Evolutionary conservation across 2,329 filamentous ascomycete species (phyloP).

Genomic region (Endocalyx cinctus): DNA sequence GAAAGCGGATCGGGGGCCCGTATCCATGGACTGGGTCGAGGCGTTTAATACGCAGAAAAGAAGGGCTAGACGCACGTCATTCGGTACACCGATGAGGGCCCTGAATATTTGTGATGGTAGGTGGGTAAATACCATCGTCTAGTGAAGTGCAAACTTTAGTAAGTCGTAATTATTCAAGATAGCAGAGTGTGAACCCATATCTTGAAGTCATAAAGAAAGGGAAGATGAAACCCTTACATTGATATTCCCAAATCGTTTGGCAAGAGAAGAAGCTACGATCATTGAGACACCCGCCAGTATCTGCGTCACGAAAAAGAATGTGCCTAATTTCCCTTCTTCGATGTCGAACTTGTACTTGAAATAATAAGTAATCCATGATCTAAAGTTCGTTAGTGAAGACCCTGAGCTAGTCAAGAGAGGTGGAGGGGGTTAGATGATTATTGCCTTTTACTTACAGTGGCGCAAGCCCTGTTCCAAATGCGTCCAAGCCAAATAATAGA

Average conservation of each 20-base stretch:
- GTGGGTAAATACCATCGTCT: slow-evolving; percentile 74
- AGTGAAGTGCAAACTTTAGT: slow-evolving; percentile 4
- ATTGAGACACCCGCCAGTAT: slow-evolving; percentile 48
- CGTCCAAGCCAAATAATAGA: slow-evolving; percentile 38
- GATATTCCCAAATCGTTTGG: slow-evolving; percentile 56
- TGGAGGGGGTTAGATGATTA: too few relatives aligned
- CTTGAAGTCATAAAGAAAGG: slow-evolving; percentile 25
- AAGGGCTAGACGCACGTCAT: slow-evolving; percentile 48
- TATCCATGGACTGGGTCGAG: slow-evolving; percentile 64
- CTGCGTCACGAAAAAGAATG: slow-evolving; percentile 50
- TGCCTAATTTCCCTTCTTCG: slow-evolving; percentile 45
- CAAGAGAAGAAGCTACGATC: slow-evolving; percentile 49
- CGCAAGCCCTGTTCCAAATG: slow-evolving; percentile 60
- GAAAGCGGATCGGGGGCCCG: slow-evolving; percentile 65
- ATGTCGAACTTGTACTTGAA: slow-evolving; percentile 46
- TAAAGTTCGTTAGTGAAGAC: slow-evolving; percentile 34
- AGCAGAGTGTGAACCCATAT: too few relatives aligned
- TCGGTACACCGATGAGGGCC: slow-evolving; percentile 55
- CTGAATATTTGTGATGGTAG: slow-evolving; percentile 64
- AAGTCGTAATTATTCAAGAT: slow-evolving; percentile 11
- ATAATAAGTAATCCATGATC: slow-evolving; percentile 56
- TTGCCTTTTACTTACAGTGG: slow-evolving; percentile 50
- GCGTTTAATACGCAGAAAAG: slow-evolving; percentile 58
- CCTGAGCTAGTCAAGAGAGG: slow-evolving; percentile 25
- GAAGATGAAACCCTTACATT: slow-evolving; percentile 57